These are phyloP conservation scores for Dipteronia dyeriana DNA, from an alignment of 345 rosid species.

Conservation along the genomic window DNA sequence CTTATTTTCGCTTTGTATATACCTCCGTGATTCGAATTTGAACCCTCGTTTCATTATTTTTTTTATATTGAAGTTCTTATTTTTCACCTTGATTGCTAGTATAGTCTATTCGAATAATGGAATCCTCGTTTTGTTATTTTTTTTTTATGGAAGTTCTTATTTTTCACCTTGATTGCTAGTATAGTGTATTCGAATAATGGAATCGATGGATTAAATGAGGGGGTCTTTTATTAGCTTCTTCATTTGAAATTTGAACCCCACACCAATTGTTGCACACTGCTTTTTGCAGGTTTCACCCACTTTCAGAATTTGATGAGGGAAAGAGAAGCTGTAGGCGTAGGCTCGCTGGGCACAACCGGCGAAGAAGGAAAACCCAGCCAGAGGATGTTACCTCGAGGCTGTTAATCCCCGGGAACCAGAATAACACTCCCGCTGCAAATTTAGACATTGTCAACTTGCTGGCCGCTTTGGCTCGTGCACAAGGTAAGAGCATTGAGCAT, in stretches of 20 bases:
- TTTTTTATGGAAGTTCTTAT: background rate
- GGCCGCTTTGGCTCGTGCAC: conserved; percentile 59
- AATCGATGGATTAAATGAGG: background rate
- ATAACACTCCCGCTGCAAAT: conserved; percentile 37
- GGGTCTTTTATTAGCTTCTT: background rate
- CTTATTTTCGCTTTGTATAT: background rate
- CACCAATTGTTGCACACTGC: background rate
- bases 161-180: background rate
- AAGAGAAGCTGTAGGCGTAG: conserved; percentile 89
- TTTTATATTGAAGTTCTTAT: background rate
- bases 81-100: background rate
- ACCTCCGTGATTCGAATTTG: background rate
- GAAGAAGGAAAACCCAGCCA: conserved; percentile 80
- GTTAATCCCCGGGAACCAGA: conserved; percentile 49
- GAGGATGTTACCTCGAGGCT: conserved; percentile 65
- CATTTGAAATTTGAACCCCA: conserved; percentile 8
- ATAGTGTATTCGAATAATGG: background rate
- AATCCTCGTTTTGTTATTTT: no score
- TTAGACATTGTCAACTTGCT: conserved; percentile 71
- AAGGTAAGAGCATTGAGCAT: conserved; percentile 51
- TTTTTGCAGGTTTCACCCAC: conserved; percentile 67
- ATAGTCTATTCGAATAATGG: background rate
- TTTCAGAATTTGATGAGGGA: conserved; percentile 84
- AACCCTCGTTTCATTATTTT: background rate
- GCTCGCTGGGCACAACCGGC: conserved; percentile 79